Conservation (phyloP, 208 protist genomes). For the Blastocrithidia nonstop region DNA sequence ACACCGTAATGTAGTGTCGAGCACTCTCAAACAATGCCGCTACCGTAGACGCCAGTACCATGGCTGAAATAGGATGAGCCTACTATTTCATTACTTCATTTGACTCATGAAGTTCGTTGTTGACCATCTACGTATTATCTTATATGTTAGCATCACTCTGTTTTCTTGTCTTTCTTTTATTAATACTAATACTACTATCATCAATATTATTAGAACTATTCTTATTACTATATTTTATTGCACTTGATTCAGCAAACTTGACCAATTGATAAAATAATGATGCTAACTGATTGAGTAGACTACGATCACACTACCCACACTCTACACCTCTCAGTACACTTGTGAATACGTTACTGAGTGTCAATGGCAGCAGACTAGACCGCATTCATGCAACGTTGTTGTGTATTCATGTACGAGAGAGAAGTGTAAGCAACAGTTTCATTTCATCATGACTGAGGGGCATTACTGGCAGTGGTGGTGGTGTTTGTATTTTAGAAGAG, state of each 20-base stretch:
- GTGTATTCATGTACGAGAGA: slow-evolving; percentile 15
- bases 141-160: neutral
- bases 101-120: neutral
- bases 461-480: too few relatives aligned
- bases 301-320: slow-evolving; percentile 11
- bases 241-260: slow-evolving; percentile 10
- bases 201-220: slow-evolving; percentile 4
- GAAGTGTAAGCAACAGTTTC: slow-evolving; percentile 11
- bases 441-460: slow-evolving; percentile 11
- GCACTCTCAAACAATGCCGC: slow-evolving; percentile 38
- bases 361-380: slow-evolving; percentile 20
- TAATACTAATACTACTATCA: neutral
- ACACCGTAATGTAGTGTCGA: slow-evolving; percentile 37
- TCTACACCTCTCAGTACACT: slow-evolving; percentile 28
- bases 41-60: slow-evolving; percentile 26
- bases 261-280: slow-evolving; percentile 38
- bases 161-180: slow-evolving; percentile 1
- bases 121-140: neutral
- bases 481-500: neutral
- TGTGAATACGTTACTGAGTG: slow-evolving; percentile 28
- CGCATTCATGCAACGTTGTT: slow-evolving; percentile 31
- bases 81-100: too few relatives aligned
- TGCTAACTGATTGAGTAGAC: slow-evolving; percentile 39
- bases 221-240: neutral
- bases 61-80: neutral